These are phyloP conservation scores for Crithidia thermophila DNA, from an alignment of 208 protist species.

Conservation along the genomic window DNA sequence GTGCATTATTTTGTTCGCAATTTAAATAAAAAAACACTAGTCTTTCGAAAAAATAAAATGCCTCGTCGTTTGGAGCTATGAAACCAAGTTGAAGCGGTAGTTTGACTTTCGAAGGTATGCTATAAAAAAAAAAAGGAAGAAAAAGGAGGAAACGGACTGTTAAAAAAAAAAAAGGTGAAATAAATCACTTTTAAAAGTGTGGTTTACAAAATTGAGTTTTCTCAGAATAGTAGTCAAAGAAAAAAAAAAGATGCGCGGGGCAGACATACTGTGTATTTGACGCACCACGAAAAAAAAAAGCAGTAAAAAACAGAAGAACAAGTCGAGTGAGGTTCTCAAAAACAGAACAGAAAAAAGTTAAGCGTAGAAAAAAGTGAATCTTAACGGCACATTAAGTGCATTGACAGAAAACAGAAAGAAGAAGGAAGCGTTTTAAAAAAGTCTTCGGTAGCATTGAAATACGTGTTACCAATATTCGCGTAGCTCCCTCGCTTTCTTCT, in stretches of 20 bases:
- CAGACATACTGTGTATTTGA: not conserved
- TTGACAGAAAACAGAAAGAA: not conserved
- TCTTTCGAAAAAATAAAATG: not conserved
- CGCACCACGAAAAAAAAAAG: not conserved
- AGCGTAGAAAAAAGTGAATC: not conserved
- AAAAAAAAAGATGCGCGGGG: not conserved
- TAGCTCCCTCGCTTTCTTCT: not conserved
- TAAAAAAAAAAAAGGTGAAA: not conserved
- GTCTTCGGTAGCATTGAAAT: too few relatives aligned
- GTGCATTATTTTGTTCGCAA: not conserved
- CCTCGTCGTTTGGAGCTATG: too few relatives aligned
- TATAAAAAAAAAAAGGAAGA: not conserved
- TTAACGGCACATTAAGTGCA: not conserved
- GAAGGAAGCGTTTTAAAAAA: not conserved
- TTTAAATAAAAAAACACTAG: not conserved
- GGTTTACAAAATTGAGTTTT: not conserved
- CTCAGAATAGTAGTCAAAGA: not conserved
- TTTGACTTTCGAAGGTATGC: not conserved
- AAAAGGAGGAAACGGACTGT: conserved; percentile 1
- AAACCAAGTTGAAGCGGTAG: too few relatives aligned
- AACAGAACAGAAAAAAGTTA: not conserved
- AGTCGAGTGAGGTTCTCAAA: too few relatives aligned
- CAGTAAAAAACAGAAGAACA: not conserved
- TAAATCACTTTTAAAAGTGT: not conserved
- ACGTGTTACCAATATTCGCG: too few relatives aligned